Evolutionary conservation across 176 grass and related monocot genomes (phyloP).

Genomic region (Pontederia crassipes): DNA sequence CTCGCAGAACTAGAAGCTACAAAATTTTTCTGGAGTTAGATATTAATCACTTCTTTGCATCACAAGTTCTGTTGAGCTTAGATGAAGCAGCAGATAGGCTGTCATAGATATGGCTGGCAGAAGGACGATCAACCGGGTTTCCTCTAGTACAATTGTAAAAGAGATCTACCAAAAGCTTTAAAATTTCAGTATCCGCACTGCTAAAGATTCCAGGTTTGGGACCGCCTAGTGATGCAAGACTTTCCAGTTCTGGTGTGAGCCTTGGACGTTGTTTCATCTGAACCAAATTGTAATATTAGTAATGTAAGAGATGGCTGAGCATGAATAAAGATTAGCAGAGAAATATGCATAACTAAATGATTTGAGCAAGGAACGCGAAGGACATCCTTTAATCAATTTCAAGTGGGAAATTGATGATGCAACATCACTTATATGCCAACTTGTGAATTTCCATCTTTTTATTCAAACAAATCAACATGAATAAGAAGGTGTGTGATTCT

Average conservation of each 20-base stretch:
- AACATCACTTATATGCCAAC: too few relatives aligned
- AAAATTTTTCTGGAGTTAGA: conserved; percentile 3
- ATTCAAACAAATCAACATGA: too few relatives aligned
- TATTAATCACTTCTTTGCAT: neutral
- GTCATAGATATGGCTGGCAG: conserved; percentile 57
- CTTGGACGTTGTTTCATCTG: conserved; percentile 72
- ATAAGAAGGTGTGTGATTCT: too few relatives aligned
- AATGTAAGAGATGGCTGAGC: too few relatives aligned
- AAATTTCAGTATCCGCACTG: conserved; percentile 58
- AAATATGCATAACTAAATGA: too few relatives aligned
- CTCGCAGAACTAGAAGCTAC: neutral
- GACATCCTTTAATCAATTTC: too few relatives aligned
- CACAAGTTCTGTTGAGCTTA: neutral
- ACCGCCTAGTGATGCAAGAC: conserved; percentile 46
- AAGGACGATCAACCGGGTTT: conserved; percentile 44
- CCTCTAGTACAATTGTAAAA: conserved; percentile 82
- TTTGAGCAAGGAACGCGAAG: too few relatives aligned
- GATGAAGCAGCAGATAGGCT: conserved; percentile 36
- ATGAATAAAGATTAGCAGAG: too few relatives aligned
- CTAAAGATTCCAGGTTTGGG: conserved; percentile 48
- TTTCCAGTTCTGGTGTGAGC: conserved; percentile 71
- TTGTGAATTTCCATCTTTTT: too few relatives aligned
- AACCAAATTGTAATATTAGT: too few relatives aligned
- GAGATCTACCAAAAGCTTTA: conserved; percentile 66
- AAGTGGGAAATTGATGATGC: too few relatives aligned